Conservation (phyloP, 495 filamentous ascomycete species). For the Penicillium flavigenum region DNA sequence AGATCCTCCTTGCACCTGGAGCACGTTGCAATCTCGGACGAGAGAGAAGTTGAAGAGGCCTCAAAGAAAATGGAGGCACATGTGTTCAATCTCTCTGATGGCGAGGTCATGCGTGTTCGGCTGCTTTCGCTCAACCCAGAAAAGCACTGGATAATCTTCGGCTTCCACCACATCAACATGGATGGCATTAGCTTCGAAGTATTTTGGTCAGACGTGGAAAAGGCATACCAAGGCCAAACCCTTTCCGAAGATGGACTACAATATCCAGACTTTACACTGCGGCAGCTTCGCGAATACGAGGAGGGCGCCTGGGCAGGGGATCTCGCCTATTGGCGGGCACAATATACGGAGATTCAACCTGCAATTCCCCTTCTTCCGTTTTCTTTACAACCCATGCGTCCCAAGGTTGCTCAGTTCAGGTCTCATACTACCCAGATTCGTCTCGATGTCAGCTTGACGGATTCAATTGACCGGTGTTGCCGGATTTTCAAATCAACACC, state of each 20-base stretch:
- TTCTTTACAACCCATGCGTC: constrained; percentile 16
- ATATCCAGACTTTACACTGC: constrained; percentile 27
- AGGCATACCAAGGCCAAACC: constrained; percentile 32
- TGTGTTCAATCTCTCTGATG: constrained; percentile 33
- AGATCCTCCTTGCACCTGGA: constrained; percentile 21
- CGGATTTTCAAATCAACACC: constrained; percentile 27
- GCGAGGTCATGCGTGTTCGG: constrained; percentile 30
- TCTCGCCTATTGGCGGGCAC: constrained; percentile 37
- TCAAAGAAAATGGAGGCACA: constrained; percentile 20
- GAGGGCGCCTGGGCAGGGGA: constrained; percentile 20
- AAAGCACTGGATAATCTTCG: constrained; percentile 32
- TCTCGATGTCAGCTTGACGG: constrained; percentile 17
- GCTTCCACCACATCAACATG: constrained; percentile 50
- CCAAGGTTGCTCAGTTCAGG: constrained; percentile 13
- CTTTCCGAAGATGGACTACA: constrained; percentile 19
- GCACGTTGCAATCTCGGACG: constrained; percentile 14
- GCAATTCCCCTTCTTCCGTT: constrained; percentile 41
- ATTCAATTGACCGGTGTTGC: constrained; percentile 20
- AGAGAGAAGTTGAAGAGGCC: constrained; percentile 16
- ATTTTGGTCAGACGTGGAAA: constrained; percentile 41
- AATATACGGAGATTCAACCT: constrained; percentile 25
- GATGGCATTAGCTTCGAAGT: constrained; percentile 47
- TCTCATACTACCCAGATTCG: constrained; percentile 13
- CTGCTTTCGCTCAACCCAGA: constrained; percentile 22
- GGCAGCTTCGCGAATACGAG: constrained; percentile 24